Evolutionary conservation across 345 rosid genomes (phyloP), one percentile per base, ranked within the genome.

Genomic region (Noccaea bulbosa): DNA sequence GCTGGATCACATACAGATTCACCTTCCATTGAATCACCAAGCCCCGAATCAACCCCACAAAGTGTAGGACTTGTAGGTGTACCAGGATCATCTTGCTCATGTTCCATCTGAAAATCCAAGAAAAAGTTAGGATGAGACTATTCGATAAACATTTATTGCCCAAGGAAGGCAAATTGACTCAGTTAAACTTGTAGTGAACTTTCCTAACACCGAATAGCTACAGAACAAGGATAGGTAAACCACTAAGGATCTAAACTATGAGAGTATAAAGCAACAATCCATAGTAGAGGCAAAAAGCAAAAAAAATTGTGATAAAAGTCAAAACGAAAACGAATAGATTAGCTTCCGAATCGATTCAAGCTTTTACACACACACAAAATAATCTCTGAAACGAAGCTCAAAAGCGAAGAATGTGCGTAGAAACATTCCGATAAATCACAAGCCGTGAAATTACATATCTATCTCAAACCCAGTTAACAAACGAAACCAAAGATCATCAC

Each of bases 41-140:
- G 65, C 16, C 24, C 33, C 41, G 32, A 74, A 24, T 72, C 56
- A 61, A 34, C 63, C 67, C 70, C 79, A 48, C 62, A 78, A 11
- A 66, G 61, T 63, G 45, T 75, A 37, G 75, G 62, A 11, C 68
- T 57, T 63, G 45, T 75, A 37, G 75, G 63, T 46, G 81, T 46
- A 69, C 72, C 75, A 77, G 64, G 50, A 22, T 79, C 79, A 63
- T 59, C 73, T 58, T 79, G 79, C 49, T 80, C 82, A 47, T 46
- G 76, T 67, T 76, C 96, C 96, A 87, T 84, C 98, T 88, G 64
- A 72, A 48, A 74, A 43, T 0, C 39, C n/a, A 75, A 60, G 8
- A 68, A 35, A 66, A 50, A 62, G 14, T 69, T 4, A 70, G 33
- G 4, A 24, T 24, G 58, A 56, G 67, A 49, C 54, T 20, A 20